phyloP scores from a whole-genome alignment of 371 early-diverging fungal species.

The Mucor plumbeus region DNA sequence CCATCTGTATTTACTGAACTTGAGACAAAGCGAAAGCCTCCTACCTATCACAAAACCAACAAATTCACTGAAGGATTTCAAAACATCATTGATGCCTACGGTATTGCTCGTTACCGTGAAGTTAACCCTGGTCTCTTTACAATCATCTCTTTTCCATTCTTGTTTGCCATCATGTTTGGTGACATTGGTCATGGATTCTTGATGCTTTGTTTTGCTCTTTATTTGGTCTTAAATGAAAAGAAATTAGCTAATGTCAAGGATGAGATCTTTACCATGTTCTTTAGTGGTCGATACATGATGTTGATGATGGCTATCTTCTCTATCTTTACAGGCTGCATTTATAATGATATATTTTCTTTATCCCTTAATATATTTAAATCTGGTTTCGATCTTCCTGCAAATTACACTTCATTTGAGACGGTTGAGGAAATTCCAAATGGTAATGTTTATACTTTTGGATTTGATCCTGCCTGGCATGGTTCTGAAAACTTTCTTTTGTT shows the following conservation, averaged over 20 bases:
- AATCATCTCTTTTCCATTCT: slow-evolving; percentile 97
- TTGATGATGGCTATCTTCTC: slow-evolving; percentile 97
- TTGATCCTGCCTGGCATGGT: slow-evolving; percentile 94
- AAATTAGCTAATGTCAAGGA: slow-evolving; percentile 71
- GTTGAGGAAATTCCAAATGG: slow-evolving; percentile 49
- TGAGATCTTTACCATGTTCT: slow-evolving; percentile 92
- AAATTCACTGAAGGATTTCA: slow-evolving; percentile 97
- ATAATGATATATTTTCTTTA: slow-evolving; percentile 97
- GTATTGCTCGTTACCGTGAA: slow-evolving; percentile 97
- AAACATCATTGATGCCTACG: slow-evolving; percentile 97
- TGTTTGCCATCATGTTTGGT: slow-evolving; percentile 99
- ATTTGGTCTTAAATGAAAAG: slow-evolving; percentile 84
- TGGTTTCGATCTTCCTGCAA: slow-evolving; percentile 74
- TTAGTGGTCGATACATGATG: slow-evolving; percentile 96
- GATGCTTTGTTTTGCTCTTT: slow-evolving; percentile 77
- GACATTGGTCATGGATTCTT: slow-evolving; percentile 98
- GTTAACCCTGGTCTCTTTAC: slow-evolving; percentile 99
- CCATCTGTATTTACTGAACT: slow-evolving; percentile 87
- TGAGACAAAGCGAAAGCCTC: slow-evolving; percentile 84
- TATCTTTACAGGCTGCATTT: slow-evolving; percentile 97
- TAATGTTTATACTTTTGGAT: slow-evolving; percentile 71
- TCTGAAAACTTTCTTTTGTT: slow-evolving; percentile 93
- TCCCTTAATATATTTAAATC: slow-evolving; percentile 78
- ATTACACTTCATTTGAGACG: slow-evolving; percentile 43
- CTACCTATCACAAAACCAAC: slow-evolving; percentile 96